These are phyloP conservation scores for Hepatocystis sp. DNA, from an alignment of 169 alveolate genomes.

Conservation along the genomic window DNA sequence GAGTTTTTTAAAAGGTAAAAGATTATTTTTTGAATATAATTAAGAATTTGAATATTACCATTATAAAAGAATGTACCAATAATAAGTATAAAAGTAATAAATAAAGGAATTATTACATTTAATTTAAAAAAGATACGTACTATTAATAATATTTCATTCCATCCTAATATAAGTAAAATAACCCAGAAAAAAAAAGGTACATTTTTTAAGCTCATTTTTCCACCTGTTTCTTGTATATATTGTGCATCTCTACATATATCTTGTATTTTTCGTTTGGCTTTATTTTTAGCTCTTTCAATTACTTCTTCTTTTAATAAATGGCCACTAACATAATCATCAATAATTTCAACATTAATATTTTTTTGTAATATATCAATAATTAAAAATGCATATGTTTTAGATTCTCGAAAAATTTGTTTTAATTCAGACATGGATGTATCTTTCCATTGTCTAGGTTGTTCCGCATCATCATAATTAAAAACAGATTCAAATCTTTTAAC, in stretches of 20 bases:
- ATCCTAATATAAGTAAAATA: conserved; percentile 79
- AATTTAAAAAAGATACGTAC: conserved; percentile 77
- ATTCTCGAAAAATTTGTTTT: conserved; percentile 49
- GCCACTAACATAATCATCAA: conserved; percentile 59
- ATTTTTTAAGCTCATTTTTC: conserved; percentile 79
- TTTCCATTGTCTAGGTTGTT: conserved; percentile 77
- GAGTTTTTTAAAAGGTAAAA: conserved; percentile 45
- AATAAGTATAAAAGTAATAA: conserved; percentile 69
- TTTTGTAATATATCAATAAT: conserved; percentile 67
- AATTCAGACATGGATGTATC: conserved; percentile 54
- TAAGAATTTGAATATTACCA: conserved; percentile 64
- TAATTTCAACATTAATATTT: conserved; percentile 50
- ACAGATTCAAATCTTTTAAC: conserved; percentile 71
- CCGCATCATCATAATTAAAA: conserved; percentile 75
- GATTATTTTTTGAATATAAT: conserved; percentile 21
- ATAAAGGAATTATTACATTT: conserved; percentile 79
- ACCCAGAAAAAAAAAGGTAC: conserved; percentile 86
- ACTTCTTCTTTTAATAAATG: conserved; percentile 62
- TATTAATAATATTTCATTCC: conserved; percentile 81
- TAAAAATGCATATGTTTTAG: conserved; percentile 66
- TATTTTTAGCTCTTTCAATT: conserved; percentile 53
- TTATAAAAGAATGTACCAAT: conserved; percentile 59
- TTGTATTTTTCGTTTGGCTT: conserved; percentile 71
- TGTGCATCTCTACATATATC: conserved; percentile 77
- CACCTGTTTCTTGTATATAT: conserved; percentile 76